A percentile compares a stretch with the other conserved stretches of the same genome.
Conservation (phyloP, 176 grass and related monocot genomes). For the Eragrostis nindensis region DNA sequence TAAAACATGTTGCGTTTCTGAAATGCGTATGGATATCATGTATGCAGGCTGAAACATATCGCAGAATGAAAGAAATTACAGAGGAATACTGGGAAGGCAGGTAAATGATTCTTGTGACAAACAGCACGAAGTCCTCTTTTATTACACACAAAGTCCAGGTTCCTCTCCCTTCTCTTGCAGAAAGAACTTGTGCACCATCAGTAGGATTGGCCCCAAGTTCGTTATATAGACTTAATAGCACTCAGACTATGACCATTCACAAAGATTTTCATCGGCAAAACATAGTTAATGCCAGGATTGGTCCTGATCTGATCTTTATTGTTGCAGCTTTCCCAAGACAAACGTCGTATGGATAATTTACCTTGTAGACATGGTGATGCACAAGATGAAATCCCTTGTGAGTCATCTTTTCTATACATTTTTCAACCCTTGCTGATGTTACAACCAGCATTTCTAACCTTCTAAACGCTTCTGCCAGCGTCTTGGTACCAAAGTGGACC, state of each 20-base stretch:
- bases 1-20: slow-evolving; percentile 34
- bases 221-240: not conserved
- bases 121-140: not conserved
- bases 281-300: not conserved
- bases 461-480: slow-evolving; percentile 43
- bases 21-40: slow-evolving; percentile 33
- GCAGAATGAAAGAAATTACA: slow-evolving; percentile 90
- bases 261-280: slow-evolving; percentile 20
- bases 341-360: slow-evolving; percentile 96
- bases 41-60: slow-evolving; percentile 80
- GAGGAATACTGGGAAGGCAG: slow-evolving; percentile 77
- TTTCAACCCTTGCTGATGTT: slow-evolving; percentile 13
- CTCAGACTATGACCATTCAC: not conserved
- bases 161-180: slow-evolving; percentile 13
- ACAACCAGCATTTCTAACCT: not conserved
- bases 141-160: not conserved
- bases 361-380: slow-evolving; percentile 79
- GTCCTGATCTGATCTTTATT: not conserved
- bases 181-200: slow-evolving; percentile 1
- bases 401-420: slow-evolving; percentile 32
- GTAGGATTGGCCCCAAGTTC: not conserved
- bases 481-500: slow-evolving; percentile 54
- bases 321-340: slow-evolving; percentile 82
- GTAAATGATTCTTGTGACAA: slow-evolving; percentile 43
- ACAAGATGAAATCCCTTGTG: slow-evolving; percentile 71